These are phyloP conservation scores for Pythium utonaiense DNA, from an alignment of 352 stramenopile genomes.

Conservation along the genomic window DNA sequence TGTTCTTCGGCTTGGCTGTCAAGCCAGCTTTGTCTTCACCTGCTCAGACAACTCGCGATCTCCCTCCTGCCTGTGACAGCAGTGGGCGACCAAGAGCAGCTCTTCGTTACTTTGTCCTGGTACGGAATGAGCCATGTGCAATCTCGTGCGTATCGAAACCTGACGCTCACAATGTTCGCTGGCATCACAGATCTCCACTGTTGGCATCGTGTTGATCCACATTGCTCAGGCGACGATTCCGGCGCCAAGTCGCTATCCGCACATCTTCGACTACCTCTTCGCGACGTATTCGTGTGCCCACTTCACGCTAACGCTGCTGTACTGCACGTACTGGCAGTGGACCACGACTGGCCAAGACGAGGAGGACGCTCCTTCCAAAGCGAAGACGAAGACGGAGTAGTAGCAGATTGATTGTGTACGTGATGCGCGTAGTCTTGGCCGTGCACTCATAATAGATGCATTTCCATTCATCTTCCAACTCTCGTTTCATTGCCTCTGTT, in stretches of 20 bases:
- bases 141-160: neutral
- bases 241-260: slow-evolving; percentile 57
- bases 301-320: slow-evolving; percentile 66
- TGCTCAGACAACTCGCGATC: slow-evolving; percentile 6
- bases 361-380: neutral
- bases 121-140: slow-evolving; percentile 21
- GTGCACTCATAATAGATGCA: neutral
- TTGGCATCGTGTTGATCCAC: slow-evolving; percentile 55
- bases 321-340: slow-evolving; percentile 86
- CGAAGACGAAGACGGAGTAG: slow-evolving; percentile 15
- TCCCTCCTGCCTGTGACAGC: slow-evolving; percentile 35
- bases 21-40: slow-evolving; percentile 10
- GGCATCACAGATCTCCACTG: slow-evolving; percentile 43
- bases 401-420: too few species aligned
- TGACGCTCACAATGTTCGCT: neutral
- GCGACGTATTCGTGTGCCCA: slow-evolving; percentile 75
- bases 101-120: slow-evolving; percentile 44
- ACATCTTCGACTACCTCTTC: slow-evolving; percentile 87
- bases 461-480: neutral
- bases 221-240: slow-evolving; percentile 39
- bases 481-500: neutral
- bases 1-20: slow-evolving; percentile 49
- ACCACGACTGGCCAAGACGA: slow-evolving; percentile 27
- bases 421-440: too few species aligned
- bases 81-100: slow-evolving; percentile 33